Percentiles rank a stretch among this genome's conserved stretches.
Evolutionary conservation across 1,139 yeast genomes (phyloP).

Genomic region (Arxiozyma bovina): DNA sequence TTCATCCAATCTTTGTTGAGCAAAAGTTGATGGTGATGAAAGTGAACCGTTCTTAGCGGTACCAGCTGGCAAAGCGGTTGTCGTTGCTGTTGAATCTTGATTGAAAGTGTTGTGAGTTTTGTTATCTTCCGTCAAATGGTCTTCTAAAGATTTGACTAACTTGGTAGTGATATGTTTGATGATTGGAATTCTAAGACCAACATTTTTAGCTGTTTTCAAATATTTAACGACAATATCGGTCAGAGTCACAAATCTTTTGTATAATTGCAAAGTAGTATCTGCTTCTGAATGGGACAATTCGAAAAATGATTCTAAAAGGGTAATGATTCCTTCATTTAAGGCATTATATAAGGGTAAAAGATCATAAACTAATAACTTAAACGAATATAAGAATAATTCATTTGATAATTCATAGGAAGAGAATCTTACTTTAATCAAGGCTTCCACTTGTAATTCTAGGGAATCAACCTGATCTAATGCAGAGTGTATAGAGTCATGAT

Average conservation of each 20-base stretch:
- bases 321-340: conserved; percentile 90
- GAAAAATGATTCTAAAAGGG: conserved; percentile 84
- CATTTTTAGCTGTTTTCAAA: conserved; percentile 80
- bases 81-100: not conserved
- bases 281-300: conserved; percentile 87
- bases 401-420: conserved; percentile 61
- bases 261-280: conserved; percentile 73
- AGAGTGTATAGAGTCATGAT: conserved; percentile 56
- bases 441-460: conserved; percentile 72
- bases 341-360: conserved; percentile 78
- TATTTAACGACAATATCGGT: conserved; percentile 84
- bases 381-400: conserved; percentile 76
- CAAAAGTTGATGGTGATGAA: conserved; percentile 11
- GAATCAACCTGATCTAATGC: conserved; percentile 71
- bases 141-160: conserved; percentile 76
- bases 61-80: conserved; percentile 5
- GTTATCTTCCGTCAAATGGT: conserved; percentile 45
- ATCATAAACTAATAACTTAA: conserved; percentile 81
- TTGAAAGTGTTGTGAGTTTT: conserved; percentile 52
- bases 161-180: conserved; percentile 98
- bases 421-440: conserved; percentile 65
- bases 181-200: conserved; percentile 88
- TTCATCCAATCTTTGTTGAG: conserved; percentile 26
- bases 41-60: conserved; percentile 9
- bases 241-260: conserved; percentile 76